Evolutionary conservation across 2,329 filamentous ascomycete genomes (phyloP).

Genomic region (Dactylella cylindrospora): DNA sequence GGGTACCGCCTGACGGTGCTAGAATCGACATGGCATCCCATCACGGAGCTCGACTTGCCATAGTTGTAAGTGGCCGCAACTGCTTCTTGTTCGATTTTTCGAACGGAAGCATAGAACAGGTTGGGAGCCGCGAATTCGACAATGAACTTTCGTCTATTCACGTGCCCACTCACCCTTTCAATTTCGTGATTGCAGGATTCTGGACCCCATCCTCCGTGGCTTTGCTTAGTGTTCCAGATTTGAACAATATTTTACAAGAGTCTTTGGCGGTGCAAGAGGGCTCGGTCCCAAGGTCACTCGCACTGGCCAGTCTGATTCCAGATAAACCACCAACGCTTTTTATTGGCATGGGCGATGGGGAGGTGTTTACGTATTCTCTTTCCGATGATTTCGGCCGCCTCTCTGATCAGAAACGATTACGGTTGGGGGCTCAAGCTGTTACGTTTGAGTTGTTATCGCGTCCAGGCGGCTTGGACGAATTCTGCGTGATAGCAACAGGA

Average conservation of each 20-base stretch:
- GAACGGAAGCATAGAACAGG: constrained; percentile 57
- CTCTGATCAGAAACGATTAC: constrained; percentile 73
- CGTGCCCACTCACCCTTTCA: constrained; percentile 64
- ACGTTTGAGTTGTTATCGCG: constrained; percentile 76
- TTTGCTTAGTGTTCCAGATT: constrained; percentile 67
- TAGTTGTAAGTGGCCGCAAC: constrained; percentile 17
- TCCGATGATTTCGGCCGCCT: constrained; percentile 64
- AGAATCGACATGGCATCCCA: constrained; percentile 32
- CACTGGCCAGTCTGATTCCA: constrained; percentile 72
- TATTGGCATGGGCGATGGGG: constrained; percentile 87
- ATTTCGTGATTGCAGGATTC: constrained; percentile 78
- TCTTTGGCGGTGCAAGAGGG: constrained; percentile 59
- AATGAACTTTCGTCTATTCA: constrained; percentile 81
- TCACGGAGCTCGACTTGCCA: constrained; percentile 1
- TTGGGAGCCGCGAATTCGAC: constrained; percentile 63
- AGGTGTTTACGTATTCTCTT: constrained; percentile 79
- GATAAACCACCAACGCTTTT: constrained; percentile 74
- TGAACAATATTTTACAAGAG: constrained; percentile 68
- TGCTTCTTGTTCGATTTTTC: constrained; percentile 30
- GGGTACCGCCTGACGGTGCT: constrained; percentile 58
- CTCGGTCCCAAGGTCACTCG: constrained; percentile 80
- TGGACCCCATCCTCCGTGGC: constrained; percentile 81
- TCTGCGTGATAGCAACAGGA: constrained; percentile 86
- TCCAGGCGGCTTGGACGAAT: constrained; percentile 61
- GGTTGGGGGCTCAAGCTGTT: constrained; percentile 82